A percentile compares a stretch with the other conserved stretches of the same genome.
Conservation (phyloP, 495 filamentous ascomycete species). For the Xylaria curta region DNA sequence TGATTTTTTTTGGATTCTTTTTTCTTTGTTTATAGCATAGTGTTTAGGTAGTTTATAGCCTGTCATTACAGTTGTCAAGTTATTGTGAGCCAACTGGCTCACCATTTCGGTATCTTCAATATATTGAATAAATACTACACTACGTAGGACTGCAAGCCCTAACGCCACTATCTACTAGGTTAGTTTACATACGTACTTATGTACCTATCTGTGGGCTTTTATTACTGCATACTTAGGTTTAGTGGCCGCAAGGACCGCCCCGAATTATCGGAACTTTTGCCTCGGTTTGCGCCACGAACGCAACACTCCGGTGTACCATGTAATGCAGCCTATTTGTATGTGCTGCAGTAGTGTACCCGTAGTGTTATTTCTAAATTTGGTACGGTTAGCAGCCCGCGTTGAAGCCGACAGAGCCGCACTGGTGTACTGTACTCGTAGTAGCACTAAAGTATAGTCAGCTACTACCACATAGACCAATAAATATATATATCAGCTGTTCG, state of each 20-base stretch:
- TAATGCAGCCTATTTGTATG: not conserved
- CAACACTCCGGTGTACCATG: not conserved
- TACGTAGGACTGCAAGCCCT: not conserved
- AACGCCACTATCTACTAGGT: not conserved
- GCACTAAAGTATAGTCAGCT: no score
- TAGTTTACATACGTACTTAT: no score
- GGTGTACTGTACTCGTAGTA: not conserved
- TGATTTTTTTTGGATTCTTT: no score
- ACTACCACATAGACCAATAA: no score
- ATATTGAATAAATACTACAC: not conserved
- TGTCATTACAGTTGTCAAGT: not conserved
- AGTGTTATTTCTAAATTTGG: conserved; percentile 20
- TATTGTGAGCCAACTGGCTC: not conserved
- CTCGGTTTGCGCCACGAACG: not conserved
- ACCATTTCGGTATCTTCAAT: not conserved
- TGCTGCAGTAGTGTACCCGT: conserved; percentile 14
- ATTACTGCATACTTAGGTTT: no score
- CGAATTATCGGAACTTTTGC: conserved; percentile 19
- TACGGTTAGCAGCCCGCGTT: not conserved
- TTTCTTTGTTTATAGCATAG: not conserved
- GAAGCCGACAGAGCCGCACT: conserved; percentile 23
- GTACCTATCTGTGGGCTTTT: no score
- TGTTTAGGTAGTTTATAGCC: not conserved
- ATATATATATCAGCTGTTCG: not conserved
- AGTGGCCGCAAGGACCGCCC: not conserved